Base-by-base conservation (phyloP, 2,329 filamentous ascomycete species). In the Teratosphaeria pseudoeucalypti region DNA sequence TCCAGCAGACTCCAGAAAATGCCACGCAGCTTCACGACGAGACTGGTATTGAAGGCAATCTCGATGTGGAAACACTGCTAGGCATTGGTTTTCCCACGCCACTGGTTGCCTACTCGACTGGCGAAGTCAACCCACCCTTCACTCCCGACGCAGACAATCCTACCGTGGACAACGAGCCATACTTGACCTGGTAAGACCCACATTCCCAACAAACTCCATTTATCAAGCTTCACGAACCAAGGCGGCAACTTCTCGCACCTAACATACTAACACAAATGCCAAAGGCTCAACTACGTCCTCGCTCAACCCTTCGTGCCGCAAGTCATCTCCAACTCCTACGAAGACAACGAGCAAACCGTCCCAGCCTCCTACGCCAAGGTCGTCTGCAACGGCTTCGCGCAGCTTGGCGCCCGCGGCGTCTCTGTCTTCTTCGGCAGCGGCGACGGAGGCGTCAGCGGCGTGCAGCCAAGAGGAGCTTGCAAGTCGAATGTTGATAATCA, bases 391-490 rank as follows among this genome's bases (percentile, higher is more conserved):
- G 76, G 84, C 63, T 85, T 87, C 65, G 83, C 81, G 52, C 80
- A 86, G 65, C 82, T 88, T 34, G 85, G 84, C n/a, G 81, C 83
- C 1, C 82, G 85, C 49, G 86, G 86, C n/a, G 80, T 86, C 3
- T 81, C 82, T 0, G 76, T 88, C n/a, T 73, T 88, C 34, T 83
- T 85, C 63, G 79, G 81, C 16, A 82, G 80, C 10, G 87, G 87
- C 5, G 85, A 90, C 65, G 70, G 72, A 34, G 84, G 84, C 37
- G 78, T 85, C 12, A 82, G 82, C 14, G 61, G 67, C 3, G 53
- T 54, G 16, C 53, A 54, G 53, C 34, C 27, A 3, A 73, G 74
- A n/a, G 75, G 72, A 26, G 72, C 72, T 12, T 80, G 78, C 68
- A 71, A 74, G 62, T 74, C 72, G 60, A 79, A 80, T 64, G 75